These are phyloP conservation scores for Apophysomyces sp. DNA, from an alignment of 371 early-diverging fungal species.

Conservation along the genomic window DNA sequence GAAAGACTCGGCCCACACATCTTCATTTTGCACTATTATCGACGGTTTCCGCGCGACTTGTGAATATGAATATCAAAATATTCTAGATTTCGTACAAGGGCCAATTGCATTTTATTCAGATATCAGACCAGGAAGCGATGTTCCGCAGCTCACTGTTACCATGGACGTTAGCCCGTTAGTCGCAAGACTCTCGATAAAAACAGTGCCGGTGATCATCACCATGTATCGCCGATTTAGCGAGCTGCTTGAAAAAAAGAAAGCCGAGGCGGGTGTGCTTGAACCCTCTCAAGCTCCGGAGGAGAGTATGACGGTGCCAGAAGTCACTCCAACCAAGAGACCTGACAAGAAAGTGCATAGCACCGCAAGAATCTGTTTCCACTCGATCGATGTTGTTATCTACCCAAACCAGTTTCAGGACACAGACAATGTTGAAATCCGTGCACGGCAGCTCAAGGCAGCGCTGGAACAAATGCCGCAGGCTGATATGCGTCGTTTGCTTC, in stretches of 20 bases:
- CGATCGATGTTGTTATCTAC: conserved; percentile 53
- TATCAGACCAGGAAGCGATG: conserved; percentile 20
- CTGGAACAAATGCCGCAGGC: conserved; percentile 15
- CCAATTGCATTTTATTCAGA: conserved; percentile 30
- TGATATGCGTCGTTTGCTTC: conserved; percentile 22
- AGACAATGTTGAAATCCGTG: conserved; percentile 65
- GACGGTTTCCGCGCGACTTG: conserved; percentile 49
- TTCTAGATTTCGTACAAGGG: conserved; percentile 47
- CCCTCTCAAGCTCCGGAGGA: neutral
- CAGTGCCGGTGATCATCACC: conserved; percentile 64
- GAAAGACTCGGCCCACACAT: conserved; percentile 1
- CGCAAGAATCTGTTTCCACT: conserved; percentile 27
- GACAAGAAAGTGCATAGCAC: conserved; percentile 13
- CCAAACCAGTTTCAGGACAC: conserved; percentile 72
- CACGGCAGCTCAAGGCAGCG: conserved; percentile 22
- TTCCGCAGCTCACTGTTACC: conserved; percentile 11
- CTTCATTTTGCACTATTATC: conserved; percentile 18
- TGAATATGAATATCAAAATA: conserved; percentile 73
- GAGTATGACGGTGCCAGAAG: neutral
- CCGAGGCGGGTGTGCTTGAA: conserved; percentile 32
- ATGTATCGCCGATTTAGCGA: conserved; percentile 52
- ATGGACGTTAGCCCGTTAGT: conserved; percentile 25
- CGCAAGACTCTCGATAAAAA: conserved; percentile 55
- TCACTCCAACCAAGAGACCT: neutral
- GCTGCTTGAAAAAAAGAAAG: conserved; percentile 60